A percentile compares a stretch with the other conserved stretches of the same genome.
Evolutionary conservation across 2,329 filamentous ascomycete species (phyloP).

Genomic region (Byssothecium circinans): DNA sequence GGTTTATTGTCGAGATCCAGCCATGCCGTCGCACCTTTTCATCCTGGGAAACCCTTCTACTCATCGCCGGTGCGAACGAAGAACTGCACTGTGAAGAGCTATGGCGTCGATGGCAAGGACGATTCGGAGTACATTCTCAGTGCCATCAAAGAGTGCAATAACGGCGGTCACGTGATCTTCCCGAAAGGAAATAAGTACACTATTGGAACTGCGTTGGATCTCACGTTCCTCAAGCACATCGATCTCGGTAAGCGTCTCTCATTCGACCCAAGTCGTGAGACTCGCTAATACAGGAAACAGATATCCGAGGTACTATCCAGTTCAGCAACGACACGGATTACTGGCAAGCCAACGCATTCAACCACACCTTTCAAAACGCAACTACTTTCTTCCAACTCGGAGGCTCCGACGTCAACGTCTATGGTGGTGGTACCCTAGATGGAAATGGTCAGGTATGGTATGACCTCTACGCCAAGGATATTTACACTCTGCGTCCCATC

Average conservation of each 20-base stretch:
- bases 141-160: slow-evolving; percentile 62
- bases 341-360: slow-evolving; percentile 67
- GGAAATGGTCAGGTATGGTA: slow-evolving; percentile 69
- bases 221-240: slow-evolving; percentile 65
- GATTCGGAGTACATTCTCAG: slow-evolving; percentile 56
- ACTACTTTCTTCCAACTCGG: slow-evolving; percentile 69
- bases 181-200: slow-evolving; percentile 59
- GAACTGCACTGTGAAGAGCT: slow-evolving; percentile 44
- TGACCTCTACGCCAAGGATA: slow-evolving; percentile 60
- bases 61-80: slow-evolving; percentile 39
- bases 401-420: slow-evolving; percentile 67
- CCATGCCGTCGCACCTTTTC: slow-evolving; percentile 38
- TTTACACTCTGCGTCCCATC: slow-evolving; percentile 61
- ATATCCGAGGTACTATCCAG: slow-evolving; percentile 61
- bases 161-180: slow-evolving; percentile 65
- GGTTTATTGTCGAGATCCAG: slow-evolving; percentile 34
- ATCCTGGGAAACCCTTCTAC: slow-evolving; percentile 39
- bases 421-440: slow-evolving; percentile 64
- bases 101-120: slow-evolving; percentile 46
- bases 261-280: background rate
- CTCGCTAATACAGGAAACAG: slow-evolving; percentile 33
- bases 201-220: slow-evolving; percentile 65
- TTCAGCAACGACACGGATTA: slow-evolving; percentile 70
- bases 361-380: slow-evolving; percentile 66
- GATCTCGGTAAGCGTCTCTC: slow-evolving; percentile 55